Evolutionary conservation across 2,329 filamentous ascomycete genomes (phyloP), one percentile per base, ranked within the genome.

Genomic region (Colletotrichum kahawae): DNA sequence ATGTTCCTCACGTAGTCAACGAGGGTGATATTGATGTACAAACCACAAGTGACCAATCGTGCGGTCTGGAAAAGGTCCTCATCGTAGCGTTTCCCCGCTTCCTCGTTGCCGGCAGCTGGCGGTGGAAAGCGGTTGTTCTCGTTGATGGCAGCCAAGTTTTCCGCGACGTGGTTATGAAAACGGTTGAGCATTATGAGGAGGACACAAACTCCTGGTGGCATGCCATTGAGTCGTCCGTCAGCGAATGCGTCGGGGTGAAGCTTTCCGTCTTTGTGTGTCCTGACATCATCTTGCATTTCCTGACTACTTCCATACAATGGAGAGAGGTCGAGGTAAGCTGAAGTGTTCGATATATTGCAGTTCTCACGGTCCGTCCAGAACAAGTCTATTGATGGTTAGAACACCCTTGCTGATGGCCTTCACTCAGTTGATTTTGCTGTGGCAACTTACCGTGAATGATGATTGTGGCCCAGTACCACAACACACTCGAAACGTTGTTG

Each of bases 141-240:
- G 79, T 98, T 98, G 83, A 98, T 96, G n/a, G 89, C 86, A 0
- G 94, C 94, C 21, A 98, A 87, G 76, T 96, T 93, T 69, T 92
- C 90, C 2, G 94, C 95, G 0, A 95, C 91, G 77, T 97, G 90
- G 84, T 98, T 98, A 84, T 98, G 96, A 84, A 97, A 97, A 29
- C 92, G 90, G 79, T 93, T 93, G 84, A 95, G 93, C 93, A 95
- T 95, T 63, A 96, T 89, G 33, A 96, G 84, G 4, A 96, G 80
- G 6, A 94, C 92, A 71, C 91, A 90, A 6, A 94, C 93, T 14
- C 93, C 93, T 0, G 94, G 93, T 0, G 94, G 94, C 79, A 94
- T 93, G 12, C 91, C 93, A 29, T 93, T 84, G 3, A 95, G 85
- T 69, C 94, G 89, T 83, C 92, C 92, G 80, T 95, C 93, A 4